Conservation (phyloP, 202 grass and related monocot species). For the Bolboschoenoplectus hybrid region DNA sequence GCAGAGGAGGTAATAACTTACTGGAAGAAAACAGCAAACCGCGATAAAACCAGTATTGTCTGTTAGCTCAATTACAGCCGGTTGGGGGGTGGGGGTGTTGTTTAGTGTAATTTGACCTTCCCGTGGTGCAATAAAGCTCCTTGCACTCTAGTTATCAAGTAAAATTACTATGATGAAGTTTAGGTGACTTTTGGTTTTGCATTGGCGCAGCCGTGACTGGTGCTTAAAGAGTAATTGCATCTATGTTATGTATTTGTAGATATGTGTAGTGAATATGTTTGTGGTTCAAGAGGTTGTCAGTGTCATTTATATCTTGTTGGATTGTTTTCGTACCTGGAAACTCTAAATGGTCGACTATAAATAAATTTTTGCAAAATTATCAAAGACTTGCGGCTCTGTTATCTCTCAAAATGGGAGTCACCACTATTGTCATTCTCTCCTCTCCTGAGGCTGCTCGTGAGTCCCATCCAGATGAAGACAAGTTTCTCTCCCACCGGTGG, state of each 20-base stretch:
- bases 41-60: slow-evolving; percentile 51
- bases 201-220: not conserved
- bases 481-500: slow-evolving; percentile 41
- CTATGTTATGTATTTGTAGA: not conserved
- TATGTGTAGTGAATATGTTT: not conserved
- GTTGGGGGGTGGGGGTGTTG: not conserved
- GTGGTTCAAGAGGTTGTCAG: not conserved
- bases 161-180: not conserved
- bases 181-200: not conserved
- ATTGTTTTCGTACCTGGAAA: not conserved
- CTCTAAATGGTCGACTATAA: not conserved
- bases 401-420: slow-evolving; percentile 50
- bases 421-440: slow-evolving; percentile 44
- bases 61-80: slow-evolving; percentile 46
- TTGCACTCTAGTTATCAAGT: not conserved
- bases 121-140: not conserved
- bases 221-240: not conserved
- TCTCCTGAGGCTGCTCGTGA: slow-evolving; percentile 53
- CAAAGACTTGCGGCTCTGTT: slow-evolving; percentile 46
- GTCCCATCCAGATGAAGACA: slow-evolving; percentile 51
- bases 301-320: not conserved
- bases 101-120: not conserved
- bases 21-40: slow-evolving; percentile 41
- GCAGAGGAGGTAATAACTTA: slow-evolving; percentile 40
- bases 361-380: not conserved